Evolutionary conservation across 2,329 filamentous ascomycete species (phyloP).

Genomic region (Colletotrichum tanaceti): DNA sequence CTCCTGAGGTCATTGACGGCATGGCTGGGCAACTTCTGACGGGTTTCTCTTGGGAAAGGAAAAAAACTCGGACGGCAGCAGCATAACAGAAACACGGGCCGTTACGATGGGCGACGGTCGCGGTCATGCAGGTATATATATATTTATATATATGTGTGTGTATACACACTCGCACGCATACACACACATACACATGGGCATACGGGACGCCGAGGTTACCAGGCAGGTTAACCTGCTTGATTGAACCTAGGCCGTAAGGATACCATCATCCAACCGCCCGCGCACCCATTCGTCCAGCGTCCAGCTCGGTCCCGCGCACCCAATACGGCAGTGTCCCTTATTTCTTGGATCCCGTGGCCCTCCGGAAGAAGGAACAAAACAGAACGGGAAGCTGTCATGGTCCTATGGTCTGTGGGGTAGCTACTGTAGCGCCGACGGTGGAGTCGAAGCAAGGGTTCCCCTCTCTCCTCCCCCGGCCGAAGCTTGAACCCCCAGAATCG

Average conservation of each 20-base stretch:
- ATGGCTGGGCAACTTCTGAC: constrained; percentile 4
- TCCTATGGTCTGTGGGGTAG: constrained; percentile 17
- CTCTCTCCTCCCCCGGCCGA: constrained; percentile 6
- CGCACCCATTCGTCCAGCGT: no score
- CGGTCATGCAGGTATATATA: constrained; percentile 7
- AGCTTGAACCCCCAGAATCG: constrained; percentile 27
- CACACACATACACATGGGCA: background rate
- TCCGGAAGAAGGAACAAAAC: background rate
- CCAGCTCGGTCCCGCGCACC: background rate
- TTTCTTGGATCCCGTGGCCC: background rate
- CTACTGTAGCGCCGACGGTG: constrained; percentile 18
- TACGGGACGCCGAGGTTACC: background rate
- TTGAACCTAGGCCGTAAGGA: background rate
- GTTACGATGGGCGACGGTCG: background rate
- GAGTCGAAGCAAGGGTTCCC: background rate
- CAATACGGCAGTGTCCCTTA: background rate
- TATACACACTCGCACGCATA: no score
- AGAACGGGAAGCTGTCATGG: background rate
- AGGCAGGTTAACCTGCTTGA: constrained; percentile 1
- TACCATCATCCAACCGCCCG: background rate
- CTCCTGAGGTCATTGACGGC: constrained; percentile 18
- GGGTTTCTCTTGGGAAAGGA: background rate
- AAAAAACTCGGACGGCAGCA: background rate
- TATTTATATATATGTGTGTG: no score
- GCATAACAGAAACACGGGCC: background rate